Evolutionary conservation across 1,284 basidiomycete genomes (phyloP), one percentile per base, ranked within the genome.

Genomic region (Malassezia restricta): DNA sequence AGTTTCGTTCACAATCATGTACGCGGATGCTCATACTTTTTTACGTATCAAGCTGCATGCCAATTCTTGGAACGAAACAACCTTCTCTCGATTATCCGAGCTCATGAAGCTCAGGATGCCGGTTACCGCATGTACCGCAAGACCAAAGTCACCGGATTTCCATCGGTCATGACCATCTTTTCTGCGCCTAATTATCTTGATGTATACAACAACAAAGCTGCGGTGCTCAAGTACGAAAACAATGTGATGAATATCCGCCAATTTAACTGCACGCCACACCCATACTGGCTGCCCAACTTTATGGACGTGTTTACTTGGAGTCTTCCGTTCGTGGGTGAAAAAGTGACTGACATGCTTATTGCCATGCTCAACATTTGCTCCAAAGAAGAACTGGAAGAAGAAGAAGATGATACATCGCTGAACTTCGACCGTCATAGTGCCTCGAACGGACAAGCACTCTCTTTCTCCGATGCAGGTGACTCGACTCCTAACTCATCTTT

Each of bases 291-390:
- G 38, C 92, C 92, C 3, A 98, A 96, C 76, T 96, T 96, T 66
- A 95, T 96, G 86, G 89, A 98, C 73, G 92, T 87, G 35, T 98
- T 99, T 74, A 96, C 92, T 1, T 98, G 94, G 94, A 89, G 86
- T 79, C 76, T 98, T 62, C 94, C 92, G 0, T 99, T 98, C 71
- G 94, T 99, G 3, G 92, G 89, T 55, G 90, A 94, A 74, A 94
- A 94, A 77, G 86, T 90, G 74, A 87, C 86, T 61, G 94, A 98
- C 72, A 96, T 94, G 90, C 78, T 94, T 56, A 87, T 92, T 48
- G 86, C 88, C 1, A 88, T 94, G 56, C 79, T 94, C 43, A 92
- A 91, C 70, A 88, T 86, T 47, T 92, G 89, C 77, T 86, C 83
- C 54, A 89, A 91, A 74, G 90, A 94, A 74, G 90, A 95, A 75